Base-by-base conservation (phyloP, 2,329 filamentous ascomycete genomes). In the Endocalyx cinctus region DNA sequence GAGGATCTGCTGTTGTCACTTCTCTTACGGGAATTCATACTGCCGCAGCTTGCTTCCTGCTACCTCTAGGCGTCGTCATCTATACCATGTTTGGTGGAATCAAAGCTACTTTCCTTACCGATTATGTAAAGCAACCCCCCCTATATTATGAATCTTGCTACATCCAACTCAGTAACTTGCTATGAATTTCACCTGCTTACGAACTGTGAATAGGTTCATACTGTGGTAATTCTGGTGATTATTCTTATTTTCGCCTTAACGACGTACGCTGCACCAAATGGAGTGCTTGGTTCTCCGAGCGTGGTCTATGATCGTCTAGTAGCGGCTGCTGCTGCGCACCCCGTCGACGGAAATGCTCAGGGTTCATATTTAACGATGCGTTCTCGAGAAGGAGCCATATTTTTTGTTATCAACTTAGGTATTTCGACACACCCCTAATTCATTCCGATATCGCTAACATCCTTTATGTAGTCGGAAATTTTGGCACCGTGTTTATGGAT, bases 381-480 rank as follows among this genome's bases (percentile, higher is more conserved):
- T 33, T 86, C 81, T 2, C 76, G 74, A 35, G 81, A 89, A 47
- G 87, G 87, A 5, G 84, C 76, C 25, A 84, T 89, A 38, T 94
- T 94, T 68, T 92, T 92, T 58, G 78, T 92, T 25, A 90, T 90
- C 64, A 92, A 92, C 61, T 79, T n/a, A n/a, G n/a, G n/a, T n/a
- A 33, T 33, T 34, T 36, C 22, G 36, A 32, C n/a, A 26, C 10
- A 14, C 11, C 12, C 10, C 7, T 7, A 16, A 11, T 10, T 12
- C 10, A 26, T 10, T 10, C 16, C 1, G 12, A 15, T 11, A 16
- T 23, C 6, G 29, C 19, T 7, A 15, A 25, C 2, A 27, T 29
- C 10, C 19, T 41, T 23, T 28, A 18, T 17, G 14, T 84, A 31
- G 79, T 87, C 25, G 85, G 84, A 28, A 88, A 87, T 60, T 90